Percentiles rank a stretch among this genome's conserved stretches.
These are phyloP conservation scores for Pythium aphanidermatum DNA, from an alignment of 352 stramenopile genomes.

Conservation along the genomic window DNA sequence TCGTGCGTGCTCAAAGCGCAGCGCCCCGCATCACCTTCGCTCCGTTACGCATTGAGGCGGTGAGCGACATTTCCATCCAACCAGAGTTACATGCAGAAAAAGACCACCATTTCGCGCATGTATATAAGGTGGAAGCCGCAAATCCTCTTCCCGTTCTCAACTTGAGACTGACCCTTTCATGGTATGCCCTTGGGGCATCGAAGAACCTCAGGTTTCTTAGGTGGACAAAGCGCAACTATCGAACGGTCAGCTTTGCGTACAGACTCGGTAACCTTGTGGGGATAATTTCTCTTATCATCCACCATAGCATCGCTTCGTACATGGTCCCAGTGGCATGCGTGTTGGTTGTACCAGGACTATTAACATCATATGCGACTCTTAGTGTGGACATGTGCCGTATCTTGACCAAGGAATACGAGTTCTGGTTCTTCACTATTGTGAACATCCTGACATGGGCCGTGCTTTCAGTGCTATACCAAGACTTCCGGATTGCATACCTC, in stretches of 20 bases:
- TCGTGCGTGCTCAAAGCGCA: no score
- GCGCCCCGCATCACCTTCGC: no score
- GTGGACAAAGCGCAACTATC: slow-evolving; percentile 15
- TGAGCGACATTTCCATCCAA: no score
- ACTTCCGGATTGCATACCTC: slow-evolving; percentile 22
- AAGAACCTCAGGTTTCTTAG: slow-evolving; percentile 11
- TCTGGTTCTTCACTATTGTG: slow-evolving; percentile 34
- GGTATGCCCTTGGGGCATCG: neutral
- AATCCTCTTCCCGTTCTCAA: slow-evolving; percentile 13
- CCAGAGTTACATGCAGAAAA: no score
- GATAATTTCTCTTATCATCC: slow-evolving; percentile 3
- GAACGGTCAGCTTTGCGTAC: slow-evolving; percentile 3
- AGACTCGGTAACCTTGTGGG: slow-evolving; percentile 6
- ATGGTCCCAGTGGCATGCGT: slow-evolving; percentile 3
- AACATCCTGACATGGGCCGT: slow-evolving; percentile 23
- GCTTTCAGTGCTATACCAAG: slow-evolving; percentile 17
- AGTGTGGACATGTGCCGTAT: slow-evolving; percentile 26
- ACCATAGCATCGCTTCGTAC: neutral
- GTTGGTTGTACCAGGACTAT: slow-evolving; percentile 3
- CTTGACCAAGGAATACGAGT: slow-evolving; percentile 26
- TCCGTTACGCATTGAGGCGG: no score
- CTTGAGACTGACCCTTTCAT: slow-evolving; percentile 13
- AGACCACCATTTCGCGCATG: no score
- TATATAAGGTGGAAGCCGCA: slow-evolving; percentile 18
- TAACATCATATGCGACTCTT: slow-evolving; percentile 21